Percentiles rank a stretch among this genome's conserved stretches.
These are phyloP conservation scores for Carex myosuroides DNA, from an alignment of 176 grass and related monocot species.

Conservation along the genomic window DNA sequence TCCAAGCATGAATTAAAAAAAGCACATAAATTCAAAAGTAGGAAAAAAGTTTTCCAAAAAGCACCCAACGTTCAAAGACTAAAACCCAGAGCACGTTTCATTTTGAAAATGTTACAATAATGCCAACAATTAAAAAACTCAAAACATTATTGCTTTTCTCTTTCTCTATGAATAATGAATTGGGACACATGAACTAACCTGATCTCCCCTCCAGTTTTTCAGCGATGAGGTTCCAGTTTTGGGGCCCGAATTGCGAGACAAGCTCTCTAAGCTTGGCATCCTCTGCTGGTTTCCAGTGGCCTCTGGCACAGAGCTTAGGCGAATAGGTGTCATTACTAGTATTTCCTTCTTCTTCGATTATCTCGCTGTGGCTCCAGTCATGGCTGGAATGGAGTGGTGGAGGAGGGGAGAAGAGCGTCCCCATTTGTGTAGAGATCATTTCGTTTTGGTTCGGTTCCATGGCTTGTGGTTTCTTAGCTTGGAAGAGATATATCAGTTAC, in stretches of 20 bases:
- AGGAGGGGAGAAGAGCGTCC: conserved; percentile 5
- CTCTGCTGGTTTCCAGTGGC: conserved; percentile 79
- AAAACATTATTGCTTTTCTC: neutral
- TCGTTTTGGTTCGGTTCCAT: conserved; percentile 11
- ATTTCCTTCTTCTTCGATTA: conserved; percentile 21
- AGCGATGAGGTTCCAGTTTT: conserved; percentile 95
- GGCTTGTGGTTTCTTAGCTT: neutral
- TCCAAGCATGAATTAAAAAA: neutral
- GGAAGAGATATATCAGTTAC: conserved; percentile 5
- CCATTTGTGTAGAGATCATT: conserved; percentile 1
- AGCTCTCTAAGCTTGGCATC: conserved; percentile 74
- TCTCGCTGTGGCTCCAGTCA: neutral
- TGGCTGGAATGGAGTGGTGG: conserved; percentile 16
- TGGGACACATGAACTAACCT: conserved; percentile 30
- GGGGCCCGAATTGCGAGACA: conserved; percentile 51
- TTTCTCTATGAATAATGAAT: conserved; percentile 11
- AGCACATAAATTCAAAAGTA: neutral
- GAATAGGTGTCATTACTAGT: conserved; percentile 3
- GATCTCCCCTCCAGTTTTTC: conserved; percentile 83
- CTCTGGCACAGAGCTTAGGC: conserved; percentile 47
- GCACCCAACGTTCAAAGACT: neutral
- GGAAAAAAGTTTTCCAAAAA: neutral
- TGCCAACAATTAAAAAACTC: neutral
- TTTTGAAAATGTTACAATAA: neutral
- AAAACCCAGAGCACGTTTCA: neutral